Evolutionary conservation across 1,284 basidiomycete species (phyloP), one percentile per base, ranked within the genome.

Genomic region (Tylopilus orsonianus): DNA sequence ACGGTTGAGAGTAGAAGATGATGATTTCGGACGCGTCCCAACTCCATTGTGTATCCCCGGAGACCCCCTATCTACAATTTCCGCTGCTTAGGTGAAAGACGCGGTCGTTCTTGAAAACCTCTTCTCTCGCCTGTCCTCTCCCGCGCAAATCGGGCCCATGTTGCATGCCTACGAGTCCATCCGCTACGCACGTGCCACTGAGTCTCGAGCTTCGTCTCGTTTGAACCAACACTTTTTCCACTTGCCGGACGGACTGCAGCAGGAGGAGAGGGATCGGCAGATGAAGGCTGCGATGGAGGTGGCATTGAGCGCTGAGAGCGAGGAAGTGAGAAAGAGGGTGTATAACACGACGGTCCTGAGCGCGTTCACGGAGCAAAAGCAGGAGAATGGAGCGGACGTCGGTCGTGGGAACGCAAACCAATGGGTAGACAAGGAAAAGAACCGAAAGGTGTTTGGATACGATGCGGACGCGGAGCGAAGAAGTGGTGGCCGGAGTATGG

Each of bases 31-130:
- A 43, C 59, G 62, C 1, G 68, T 69, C 18, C 69, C 68, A 24
- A 70, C 66, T 2, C 68, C 68, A 47, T 65, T 68, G 44, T 12
- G n/a, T 42, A n/a, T 36, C 5, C 19, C 36, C 32, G 23, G n/a
- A 8, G n/a, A n/a, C 16, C 7, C 26, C 26, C 22, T 4, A 37
- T 24, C 44, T 2, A 22, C 14, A 18, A 14, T 10, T 26, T 19
- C 20, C 27, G 35, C 19, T 13, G 36, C 12, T 23, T 36, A 75
- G 75, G 71, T 86, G 44, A 83, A 87, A 65, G 84, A 86, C 50
- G 81, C 77, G 0, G 80, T 79, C 0, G 78, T 83, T 1, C 69
- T 86, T 22, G 84, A 82, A 0, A 75, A 74, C 42, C 71, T 85
- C 12, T 73, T 85, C 55, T 77, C 79, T 2, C 74, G 67, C 19